Percentiles rank a stretch among this genome's conserved stretches.
Conservation (phyloP, 305 asterid genomes). For the Fraxinus sp. region DNA sequence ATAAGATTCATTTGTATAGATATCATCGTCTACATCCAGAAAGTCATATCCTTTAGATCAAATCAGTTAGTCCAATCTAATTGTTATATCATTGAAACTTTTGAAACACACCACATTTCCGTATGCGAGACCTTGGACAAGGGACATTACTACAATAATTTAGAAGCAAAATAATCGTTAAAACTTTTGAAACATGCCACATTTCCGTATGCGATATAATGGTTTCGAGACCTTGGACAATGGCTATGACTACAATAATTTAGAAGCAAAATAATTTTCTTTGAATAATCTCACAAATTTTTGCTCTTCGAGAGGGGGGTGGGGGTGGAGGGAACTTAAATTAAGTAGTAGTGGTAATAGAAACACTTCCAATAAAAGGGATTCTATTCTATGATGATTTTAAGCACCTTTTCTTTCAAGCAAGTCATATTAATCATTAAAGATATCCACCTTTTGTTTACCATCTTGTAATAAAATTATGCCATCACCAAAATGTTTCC, state of each 20-base stretch:
- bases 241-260: not conserved
- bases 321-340: not conserved
- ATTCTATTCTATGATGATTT: not conserved
- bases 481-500: not conserved
- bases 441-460: not conserved
- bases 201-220: not conserved
- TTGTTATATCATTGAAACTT: not conserved
- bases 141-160: not conserved
- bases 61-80: not conserved
- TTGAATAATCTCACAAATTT: not conserved
- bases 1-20: not conserved
- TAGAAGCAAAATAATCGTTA: not conserved
- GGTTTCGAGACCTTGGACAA: not conserved
- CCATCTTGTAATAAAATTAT: not conserved
- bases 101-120: not conserved
- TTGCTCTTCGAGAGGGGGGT: not conserved
- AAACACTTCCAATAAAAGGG: not conserved
- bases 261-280: not conserved
- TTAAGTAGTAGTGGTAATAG: not conserved
- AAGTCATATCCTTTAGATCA: not conserved
- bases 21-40: too few species aligned
- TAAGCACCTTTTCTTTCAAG: not conserved
- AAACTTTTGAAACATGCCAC: not conserved
- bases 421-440: not conserved
- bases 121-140: not conserved